Evolutionary conservation across 208 protist genomes (phyloP).

Genomic region (Trypanosoma conorhini): DNA sequence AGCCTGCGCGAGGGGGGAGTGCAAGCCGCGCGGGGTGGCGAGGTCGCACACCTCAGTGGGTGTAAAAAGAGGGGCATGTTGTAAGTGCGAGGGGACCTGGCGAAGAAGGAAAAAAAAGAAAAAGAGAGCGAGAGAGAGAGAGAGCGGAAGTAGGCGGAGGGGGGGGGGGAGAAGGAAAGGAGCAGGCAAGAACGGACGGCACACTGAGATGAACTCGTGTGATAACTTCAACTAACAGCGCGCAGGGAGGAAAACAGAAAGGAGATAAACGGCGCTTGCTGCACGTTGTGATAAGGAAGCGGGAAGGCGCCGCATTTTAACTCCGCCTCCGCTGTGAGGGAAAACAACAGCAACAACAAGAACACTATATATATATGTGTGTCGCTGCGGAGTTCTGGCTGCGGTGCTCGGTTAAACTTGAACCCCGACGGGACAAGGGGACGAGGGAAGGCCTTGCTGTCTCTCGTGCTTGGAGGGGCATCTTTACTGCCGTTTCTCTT

Average conservation of each 20-base stretch:
- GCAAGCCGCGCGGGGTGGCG: too few species aligned
- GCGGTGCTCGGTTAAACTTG: neutral
- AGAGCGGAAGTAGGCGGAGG: too few species aligned
- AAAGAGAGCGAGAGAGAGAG: slow-evolving; percentile 13
- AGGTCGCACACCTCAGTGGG: neutral
- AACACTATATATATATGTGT: too few species aligned
- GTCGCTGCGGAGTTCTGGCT: neutral
- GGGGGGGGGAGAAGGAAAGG: neutral
- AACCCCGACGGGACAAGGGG: neutral
- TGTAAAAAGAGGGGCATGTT: neutral
- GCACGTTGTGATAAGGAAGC: neutral
- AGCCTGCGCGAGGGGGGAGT: neutral
- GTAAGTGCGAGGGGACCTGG: neutral
- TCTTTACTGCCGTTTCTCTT: neutral
- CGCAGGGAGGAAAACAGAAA: neutral
- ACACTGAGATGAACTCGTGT: neutral
- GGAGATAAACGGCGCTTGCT: neutral
- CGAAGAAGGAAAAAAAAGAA: slow-evolving; percentile 5
- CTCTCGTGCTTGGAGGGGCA: neutral
- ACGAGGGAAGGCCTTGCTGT: neutral
- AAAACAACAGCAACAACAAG: neutral
- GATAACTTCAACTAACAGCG: neutral
- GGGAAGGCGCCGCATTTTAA: too few species aligned
- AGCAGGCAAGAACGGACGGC: neutral
- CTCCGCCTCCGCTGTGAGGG: neutral